Evolutionary conservation across 495 filamentous ascomycete genomes (phyloP).

Genomic region (Penicillium bovifimosum): DNA sequence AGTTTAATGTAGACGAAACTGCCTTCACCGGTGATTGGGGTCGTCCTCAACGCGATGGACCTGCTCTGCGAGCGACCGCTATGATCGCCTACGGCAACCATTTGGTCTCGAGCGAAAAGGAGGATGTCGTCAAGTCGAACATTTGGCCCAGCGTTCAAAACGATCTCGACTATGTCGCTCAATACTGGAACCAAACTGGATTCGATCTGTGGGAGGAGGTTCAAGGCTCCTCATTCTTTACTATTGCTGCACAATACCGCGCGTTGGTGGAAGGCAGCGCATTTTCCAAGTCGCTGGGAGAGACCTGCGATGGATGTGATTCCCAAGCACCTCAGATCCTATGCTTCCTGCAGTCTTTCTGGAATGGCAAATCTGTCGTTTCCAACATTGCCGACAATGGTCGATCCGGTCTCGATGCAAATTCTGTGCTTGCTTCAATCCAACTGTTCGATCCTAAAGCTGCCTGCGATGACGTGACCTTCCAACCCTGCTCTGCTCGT

Average conservation of each 20-base stretch:
- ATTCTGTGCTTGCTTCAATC: constrained; percentile 43
- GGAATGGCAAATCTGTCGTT: constrained; percentile 40
- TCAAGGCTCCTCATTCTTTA: constrained; percentile 56
- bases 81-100: constrained; percentile 35
- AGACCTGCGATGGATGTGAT: constrained; percentile 33
- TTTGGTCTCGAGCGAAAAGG: constrained; percentile 37
- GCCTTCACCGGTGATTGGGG: constrained; percentile 56
- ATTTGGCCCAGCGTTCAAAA: constrained; percentile 54
- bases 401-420: constrained; percentile 43
- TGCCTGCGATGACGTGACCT: constrained; percentile 42
- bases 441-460: constrained; percentile 45
- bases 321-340: constrained; percentile 47
- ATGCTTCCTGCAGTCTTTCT: constrained; percentile 45
- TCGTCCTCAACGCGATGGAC: too few species aligned
- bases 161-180: constrained; percentile 58
- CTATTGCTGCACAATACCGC: constrained; percentile 49
- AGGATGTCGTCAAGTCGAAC: constrained; percentile 28
- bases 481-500: constrained; percentile 46
- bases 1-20: constrained; percentile 51
- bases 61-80: too few species aligned
- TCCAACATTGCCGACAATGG: constrained; percentile 39
- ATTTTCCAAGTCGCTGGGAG: constrained; percentile 46
- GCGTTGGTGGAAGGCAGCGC: constrained; percentile 58
- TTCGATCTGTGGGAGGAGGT: constrained; percentile 72
- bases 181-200: constrained; percentile 58